These are phyloP conservation scores for Naegleria fowleri DNA, from an alignment of 208 protist genomes.

Conservation along the genomic window DNA sequence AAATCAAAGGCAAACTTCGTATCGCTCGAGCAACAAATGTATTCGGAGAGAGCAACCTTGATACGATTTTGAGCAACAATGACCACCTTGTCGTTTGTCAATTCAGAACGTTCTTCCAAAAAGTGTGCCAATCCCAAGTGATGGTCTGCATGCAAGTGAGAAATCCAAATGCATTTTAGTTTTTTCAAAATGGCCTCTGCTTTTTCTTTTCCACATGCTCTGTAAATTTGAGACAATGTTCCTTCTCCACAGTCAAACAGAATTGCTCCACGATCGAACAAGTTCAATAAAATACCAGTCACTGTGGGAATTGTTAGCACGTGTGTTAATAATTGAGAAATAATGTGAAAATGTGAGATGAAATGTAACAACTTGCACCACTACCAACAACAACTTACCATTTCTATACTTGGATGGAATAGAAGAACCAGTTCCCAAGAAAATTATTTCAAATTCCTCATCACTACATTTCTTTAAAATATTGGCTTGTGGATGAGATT, in stretches of 20 bases:
- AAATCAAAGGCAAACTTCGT: not conserved
- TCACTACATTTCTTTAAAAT: not conserved
- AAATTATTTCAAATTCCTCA: constrained; percentile 27
- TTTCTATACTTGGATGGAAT: constrained; percentile 39
- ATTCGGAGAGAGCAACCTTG: not conserved
- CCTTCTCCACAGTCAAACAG: constrained; percentile 37
- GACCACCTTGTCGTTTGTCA: not conserved
- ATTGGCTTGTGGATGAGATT: not conserved
- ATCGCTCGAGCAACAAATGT: not conserved
- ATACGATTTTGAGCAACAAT: not conserved
- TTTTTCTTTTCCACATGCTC: constrained; percentile 13
- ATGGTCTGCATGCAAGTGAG: constrained; percentile 34
- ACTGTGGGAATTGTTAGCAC: not conserved
- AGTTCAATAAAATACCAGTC: constrained; percentile 27
- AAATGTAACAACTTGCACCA: too few species aligned
- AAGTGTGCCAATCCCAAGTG: constrained; percentile 19
- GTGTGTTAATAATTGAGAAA: not conserved
- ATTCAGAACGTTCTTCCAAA: not conserved
- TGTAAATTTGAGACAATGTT: constrained; percentile 20
- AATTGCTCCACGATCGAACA: not conserved
- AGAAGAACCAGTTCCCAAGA: constrained; percentile 34
- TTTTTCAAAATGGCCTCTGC: constrained; percentile 19
- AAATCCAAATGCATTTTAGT: constrained; percentile 27
- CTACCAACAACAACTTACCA: not conserved
- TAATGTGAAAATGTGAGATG: too few species aligned